Evolutionary conservation across 345 rosid species (phyloP).

Genomic region (Rhodomyrtus tomentosa): DNA sequence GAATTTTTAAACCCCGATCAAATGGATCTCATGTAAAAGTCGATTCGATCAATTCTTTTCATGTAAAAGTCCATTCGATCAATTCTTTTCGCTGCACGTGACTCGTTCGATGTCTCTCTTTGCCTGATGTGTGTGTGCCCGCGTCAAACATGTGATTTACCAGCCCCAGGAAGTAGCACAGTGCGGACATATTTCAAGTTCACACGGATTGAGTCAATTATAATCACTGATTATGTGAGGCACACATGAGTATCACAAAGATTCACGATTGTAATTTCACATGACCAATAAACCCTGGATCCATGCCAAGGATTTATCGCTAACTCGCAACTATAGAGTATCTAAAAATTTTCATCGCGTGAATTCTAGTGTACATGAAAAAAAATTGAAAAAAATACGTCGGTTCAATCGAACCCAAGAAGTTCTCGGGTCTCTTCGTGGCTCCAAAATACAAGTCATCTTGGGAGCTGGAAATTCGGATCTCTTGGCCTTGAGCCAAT

Average conservation of each 20-base stretch:
- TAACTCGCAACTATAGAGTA: not conserved
- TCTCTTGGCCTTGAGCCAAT: too few relatives aligned
- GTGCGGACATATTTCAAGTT: not conserved
- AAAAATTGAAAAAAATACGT: too few relatives aligned
- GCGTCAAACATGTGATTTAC: not conserved
- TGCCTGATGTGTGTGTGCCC: not conserved
- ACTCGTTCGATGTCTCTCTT: not conserved
- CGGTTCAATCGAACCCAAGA: too few relatives aligned
- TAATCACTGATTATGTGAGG: not conserved
- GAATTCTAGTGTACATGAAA: not conserved
- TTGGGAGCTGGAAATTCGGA: too few relatives aligned
- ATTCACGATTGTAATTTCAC: not conserved
- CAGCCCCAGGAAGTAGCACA: rapidly evolving
- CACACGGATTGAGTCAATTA: rapidly evolving
- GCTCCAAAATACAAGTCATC: too few relatives aligned
- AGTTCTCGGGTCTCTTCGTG: too few relatives aligned
- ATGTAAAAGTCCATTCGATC: too few relatives aligned
- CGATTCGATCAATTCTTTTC: too few relatives aligned
- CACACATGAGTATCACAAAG: not conserved
- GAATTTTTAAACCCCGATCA: not conserved
- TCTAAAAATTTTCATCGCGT: not conserved
- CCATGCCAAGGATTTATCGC: rapidly evolving
- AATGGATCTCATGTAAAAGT: rapidly evolving
- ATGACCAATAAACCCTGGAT: not conserved
- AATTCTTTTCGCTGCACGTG: not conserved